Conservation (phyloP, 2,329 filamentous ascomycete species). For the Lasiodiplodia theobromae region DNA sequence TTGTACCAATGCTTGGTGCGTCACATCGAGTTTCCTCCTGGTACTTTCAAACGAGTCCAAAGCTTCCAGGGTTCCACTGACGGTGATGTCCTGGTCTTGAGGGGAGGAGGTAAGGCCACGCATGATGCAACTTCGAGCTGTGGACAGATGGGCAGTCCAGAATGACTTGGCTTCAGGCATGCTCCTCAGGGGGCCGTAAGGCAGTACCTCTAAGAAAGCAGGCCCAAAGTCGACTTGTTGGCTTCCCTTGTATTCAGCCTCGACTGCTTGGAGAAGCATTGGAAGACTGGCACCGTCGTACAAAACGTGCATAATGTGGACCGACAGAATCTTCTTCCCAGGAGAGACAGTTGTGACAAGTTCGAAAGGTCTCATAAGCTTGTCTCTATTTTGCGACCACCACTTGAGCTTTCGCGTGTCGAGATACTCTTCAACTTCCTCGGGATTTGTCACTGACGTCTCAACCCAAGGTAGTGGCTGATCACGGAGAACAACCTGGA, state of each 20-base stretch:
- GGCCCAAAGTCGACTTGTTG: constrained; percentile 50
- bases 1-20: constrained; percentile 80
- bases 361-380: constrained; percentile 62
- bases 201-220: constrained; percentile 70
- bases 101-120: constrained; percentile 37
- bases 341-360: constrained; percentile 52
- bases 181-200: constrained; percentile 70
- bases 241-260: constrained; percentile 56
- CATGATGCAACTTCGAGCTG: constrained; percentile 42
- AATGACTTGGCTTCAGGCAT: constrained; percentile 64
- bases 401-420: constrained; percentile 56
- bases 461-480: constrained; percentile 55
- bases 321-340: constrained; percentile 53
- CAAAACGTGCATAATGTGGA: constrained; percentile 83
- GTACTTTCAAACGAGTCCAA: constrained; percentile 58
- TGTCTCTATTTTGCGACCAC: constrained; percentile 59
- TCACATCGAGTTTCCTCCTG: constrained; percentile 70
- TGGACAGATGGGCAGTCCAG: constrained; percentile 68
- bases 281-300: constrained; percentile 85
- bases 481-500: constrained; percentile 71
- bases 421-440: constrained; percentile 46
- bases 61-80: constrained; percentile 45
- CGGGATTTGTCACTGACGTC: constrained; percentile 37
- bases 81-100: constrained; percentile 32
- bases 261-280: constrained; percentile 68